These are phyloP conservation scores for Solanum piurae DNA, from an alignment of 257 asterid species.

Conservation along the genomic window DNA sequence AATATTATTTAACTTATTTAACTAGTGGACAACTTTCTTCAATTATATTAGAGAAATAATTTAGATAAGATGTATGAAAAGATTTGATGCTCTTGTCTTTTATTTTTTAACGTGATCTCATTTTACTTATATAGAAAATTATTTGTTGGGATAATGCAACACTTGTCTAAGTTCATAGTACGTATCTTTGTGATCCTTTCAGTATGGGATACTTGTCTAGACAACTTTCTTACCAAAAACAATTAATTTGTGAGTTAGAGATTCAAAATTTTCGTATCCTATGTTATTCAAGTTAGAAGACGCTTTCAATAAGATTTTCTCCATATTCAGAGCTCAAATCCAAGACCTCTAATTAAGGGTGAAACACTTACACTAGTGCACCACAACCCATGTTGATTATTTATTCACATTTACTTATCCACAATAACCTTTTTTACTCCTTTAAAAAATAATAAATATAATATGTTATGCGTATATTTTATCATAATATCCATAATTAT, in stretches of 20 bases:
- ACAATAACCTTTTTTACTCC: background rate
- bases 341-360: too few species aligned
- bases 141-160: background rate
- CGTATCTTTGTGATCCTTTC: background rate
- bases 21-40: background rate
- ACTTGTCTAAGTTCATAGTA: background rate
- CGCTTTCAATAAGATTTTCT: rapidly evolving
- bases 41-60: background rate
- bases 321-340: rapidly evolving
- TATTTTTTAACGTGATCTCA: background rate
- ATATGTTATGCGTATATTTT: too few species aligned
- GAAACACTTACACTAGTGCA: rapidly evolving
- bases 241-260: background rate
- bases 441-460: background rate
- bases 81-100: background rate
- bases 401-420: background rate
- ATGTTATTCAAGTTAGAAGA: too few species aligned
- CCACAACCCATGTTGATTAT: background rate
- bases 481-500: background rate
- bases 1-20: background rate
- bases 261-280: background rate
- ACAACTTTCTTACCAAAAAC: too few species aligned
- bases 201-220: background rate
- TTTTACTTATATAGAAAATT: background rate
- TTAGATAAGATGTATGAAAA: background rate